A percentile compares a stretch with the other conserved stretches of the same genome.
Conservation (phyloP, 1,284 basidiomycete genomes). For the Cryptococcus hybrid region DNA sequence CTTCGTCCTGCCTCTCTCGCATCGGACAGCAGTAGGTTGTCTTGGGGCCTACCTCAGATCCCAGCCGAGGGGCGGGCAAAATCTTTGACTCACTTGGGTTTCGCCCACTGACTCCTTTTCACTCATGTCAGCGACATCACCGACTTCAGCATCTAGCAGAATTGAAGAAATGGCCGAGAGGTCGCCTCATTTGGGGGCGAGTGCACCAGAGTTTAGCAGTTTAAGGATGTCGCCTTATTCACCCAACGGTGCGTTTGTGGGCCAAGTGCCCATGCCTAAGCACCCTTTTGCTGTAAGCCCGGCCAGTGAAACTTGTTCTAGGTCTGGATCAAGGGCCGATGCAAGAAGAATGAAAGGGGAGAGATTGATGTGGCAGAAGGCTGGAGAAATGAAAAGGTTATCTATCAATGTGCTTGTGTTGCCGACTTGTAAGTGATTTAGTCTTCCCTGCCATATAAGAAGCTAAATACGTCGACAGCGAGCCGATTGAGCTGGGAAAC, state of each 20-base stretch:
- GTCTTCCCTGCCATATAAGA: neutral
- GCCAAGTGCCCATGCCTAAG: too few relatives aligned
- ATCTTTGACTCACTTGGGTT: slow-evolving; percentile 21
- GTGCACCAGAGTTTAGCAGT: too few relatives aligned
- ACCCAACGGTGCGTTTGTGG: too few relatives aligned
- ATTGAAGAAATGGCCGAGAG: too few relatives aligned
- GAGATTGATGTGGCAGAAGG: slow-evolving; percentile 30
- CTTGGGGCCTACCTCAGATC: slow-evolving; percentile 42
- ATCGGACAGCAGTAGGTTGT: slow-evolving; percentile 21
- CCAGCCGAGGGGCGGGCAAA: slow-evolving; percentile 4
- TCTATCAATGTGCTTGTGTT: slow-evolving; percentile 48
- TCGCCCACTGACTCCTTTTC: slow-evolving; percentile 18
- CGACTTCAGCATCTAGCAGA: too few relatives aligned
- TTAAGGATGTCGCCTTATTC: too few relatives aligned
- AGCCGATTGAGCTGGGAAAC: slow-evolving; percentile 29
- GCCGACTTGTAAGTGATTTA: slow-evolving; percentile 40
- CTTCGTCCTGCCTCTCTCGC: slow-evolving; percentile 5
- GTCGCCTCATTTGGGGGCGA: too few relatives aligned
- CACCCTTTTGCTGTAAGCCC: too few relatives aligned
- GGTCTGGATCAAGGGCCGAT: too few relatives aligned
- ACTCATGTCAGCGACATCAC: too few relatives aligned
- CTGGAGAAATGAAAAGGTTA: slow-evolving; percentile 35
- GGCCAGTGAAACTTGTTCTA: too few relatives aligned
- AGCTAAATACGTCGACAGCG: slow-evolving; percentile 11
- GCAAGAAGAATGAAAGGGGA: too few relatives aligned